phyloP scores from a whole-genome alignment of 768 basidiomycete species.

The Psilocybe sp. region DNA sequence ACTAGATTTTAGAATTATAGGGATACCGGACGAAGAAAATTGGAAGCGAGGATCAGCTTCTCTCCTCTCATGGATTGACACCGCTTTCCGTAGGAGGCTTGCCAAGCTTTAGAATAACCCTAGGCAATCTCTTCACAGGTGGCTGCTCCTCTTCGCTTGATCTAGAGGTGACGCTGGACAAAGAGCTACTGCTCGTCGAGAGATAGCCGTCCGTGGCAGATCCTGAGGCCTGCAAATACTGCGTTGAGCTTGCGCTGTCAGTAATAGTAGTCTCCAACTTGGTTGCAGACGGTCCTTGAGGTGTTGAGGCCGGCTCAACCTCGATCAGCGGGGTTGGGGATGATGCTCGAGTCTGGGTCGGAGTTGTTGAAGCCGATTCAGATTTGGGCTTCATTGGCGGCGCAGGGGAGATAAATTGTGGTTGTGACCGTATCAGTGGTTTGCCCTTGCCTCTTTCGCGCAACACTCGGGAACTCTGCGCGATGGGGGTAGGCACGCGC shows the following conservation, averaged over 20 bases:
- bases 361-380: neutral
- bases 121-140: conserved; percentile 44
- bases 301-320: neutral
- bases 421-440: conserved; percentile 16
- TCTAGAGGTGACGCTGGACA: conserved; percentile 8
- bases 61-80: no score
- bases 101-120: conserved; percentile 56
- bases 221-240: neutral
- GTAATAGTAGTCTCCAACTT: neutral
- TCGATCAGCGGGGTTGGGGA: neutral
- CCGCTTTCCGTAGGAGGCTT: conserved; percentile 27
- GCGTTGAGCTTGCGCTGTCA: no score
- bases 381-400: neutral
- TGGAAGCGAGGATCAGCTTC: no score
- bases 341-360: neutral
- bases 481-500: conserved; percentile 18
- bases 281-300: neutral
- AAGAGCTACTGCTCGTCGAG: conserved; percentile 12
- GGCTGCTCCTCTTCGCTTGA: conserved; percentile 14
- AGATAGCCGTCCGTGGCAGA: conserved; percentile 4
- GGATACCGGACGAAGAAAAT: no score
- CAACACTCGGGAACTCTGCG: conserved; percentile 43
- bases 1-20: neutral
- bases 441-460: conserved; percentile 52
- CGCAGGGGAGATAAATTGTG: neutral